Base-by-base conservation (phyloP, 371 early-diverging fungal genomes). In the Mortierella sp. region DNA sequence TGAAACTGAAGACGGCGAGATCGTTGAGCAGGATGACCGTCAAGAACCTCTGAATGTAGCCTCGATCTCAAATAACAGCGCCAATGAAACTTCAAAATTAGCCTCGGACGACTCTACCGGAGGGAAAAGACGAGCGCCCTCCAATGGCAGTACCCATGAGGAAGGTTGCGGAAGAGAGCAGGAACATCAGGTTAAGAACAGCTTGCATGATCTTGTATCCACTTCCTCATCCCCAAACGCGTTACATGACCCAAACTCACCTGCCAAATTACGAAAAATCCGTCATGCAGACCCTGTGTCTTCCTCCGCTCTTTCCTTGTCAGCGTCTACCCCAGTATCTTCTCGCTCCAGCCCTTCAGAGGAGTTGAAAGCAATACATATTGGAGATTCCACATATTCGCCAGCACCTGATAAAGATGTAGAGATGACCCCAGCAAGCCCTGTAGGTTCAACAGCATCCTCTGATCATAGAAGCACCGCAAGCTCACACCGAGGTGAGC, bases 1-100 rank as follows among this genome's bases (percentile, higher is more conserved):
- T 63, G 84, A 84, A 67, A 63, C 76, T 56, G 82, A 81, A 63
- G 84, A 84, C 35, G 84, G 82, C 64, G 84, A 82, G 62, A 82
- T 82, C 58, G 73, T 80, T 68, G 83, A 83, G 60, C 66, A 34
- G 54, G 69, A 65, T 34, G 70, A 63, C 17, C 62, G 12, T 23
- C 67, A 61, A 28, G 55, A 10, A 40, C 53, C 66, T 35, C 23
- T 60, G 61, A 71, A 29, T 53, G 51, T 53, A 34, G 17, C 61
- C 13, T 23, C 61, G 23, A 3, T 54, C 34, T 23, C 56, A 12
- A 62, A 26, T 35, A 69, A 23, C 45, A 26, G 29, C 29, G 2
- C 45, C n/a, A 10, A 17, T 2, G 29, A 35, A 4, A 49, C 29
- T n/a, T 45, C 28, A 22, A 17, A 45, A 3, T n/a, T 3, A 9